A percentile compares a stretch with the other conserved stretches of the same genome.
phyloP scores from a whole-genome alignment of 345 rosid genomes.

The Acer campestre region DNA sequence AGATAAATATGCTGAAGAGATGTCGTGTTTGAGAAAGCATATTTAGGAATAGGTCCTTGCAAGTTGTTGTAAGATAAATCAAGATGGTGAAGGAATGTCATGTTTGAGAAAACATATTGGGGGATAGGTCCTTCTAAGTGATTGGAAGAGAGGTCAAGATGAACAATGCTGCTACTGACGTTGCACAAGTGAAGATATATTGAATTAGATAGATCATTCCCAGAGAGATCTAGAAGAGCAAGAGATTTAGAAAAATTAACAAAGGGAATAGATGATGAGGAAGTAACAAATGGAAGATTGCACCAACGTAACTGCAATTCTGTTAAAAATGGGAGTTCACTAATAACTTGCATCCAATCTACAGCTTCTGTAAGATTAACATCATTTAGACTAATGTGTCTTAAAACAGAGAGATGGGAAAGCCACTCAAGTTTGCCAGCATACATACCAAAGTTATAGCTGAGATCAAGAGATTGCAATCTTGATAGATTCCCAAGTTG shows the following conservation, averaged over 20 bases:
- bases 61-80: not conserved
- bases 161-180: not conserved
- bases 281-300: too few species aligned
- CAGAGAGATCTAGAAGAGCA: not conserved
- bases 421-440: too few species aligned
- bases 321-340: too few species aligned
- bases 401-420: too few species aligned
- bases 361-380: too few species aligned
- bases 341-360: too few species aligned
- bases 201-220: not conserved
- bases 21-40: not conserved
- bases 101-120: not conserved
- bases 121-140: not conserved
- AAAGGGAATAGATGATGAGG: not conserved
- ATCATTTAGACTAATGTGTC: too few species aligned
- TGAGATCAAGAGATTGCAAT: too few species aligned
- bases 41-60: not conserved
- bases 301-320: too few species aligned
- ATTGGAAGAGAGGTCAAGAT: not conserved
- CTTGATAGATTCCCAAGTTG: too few species aligned
- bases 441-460: too few species aligned
- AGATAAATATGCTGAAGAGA: not conserved
- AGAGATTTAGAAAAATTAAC: not conserved
- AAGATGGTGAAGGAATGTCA: not conserved
- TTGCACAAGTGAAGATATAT: constrained; percentile 10